phyloP scores from a whole-genome alignment of 2,329 filamentous ascomycete genomes.

The Fusarium miscanthi region DNA sequence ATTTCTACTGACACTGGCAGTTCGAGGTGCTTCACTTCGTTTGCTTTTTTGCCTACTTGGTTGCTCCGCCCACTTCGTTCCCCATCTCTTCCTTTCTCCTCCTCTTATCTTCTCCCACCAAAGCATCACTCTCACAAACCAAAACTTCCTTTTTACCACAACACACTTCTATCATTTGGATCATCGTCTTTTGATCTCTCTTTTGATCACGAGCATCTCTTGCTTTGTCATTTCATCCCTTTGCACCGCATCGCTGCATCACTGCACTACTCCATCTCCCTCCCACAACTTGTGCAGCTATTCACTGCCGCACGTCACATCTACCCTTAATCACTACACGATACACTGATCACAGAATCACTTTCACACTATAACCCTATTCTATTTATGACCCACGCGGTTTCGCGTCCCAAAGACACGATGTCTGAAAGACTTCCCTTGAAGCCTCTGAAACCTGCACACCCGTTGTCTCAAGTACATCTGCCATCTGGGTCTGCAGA shows the following conservation, averaged over 20 bases:
- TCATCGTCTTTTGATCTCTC: neutral
- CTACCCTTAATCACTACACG: neutral
- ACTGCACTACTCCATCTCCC: neutral
- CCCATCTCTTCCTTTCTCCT: neutral
- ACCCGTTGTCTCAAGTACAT: neutral
- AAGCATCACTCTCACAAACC: neutral
- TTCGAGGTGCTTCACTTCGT: neutral
- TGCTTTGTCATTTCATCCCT: neutral
- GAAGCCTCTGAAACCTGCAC: neutral
- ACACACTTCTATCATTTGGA: neutral
- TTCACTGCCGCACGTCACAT: neutral
- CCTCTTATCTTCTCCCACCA: neutral
- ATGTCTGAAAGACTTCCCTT: neutral
- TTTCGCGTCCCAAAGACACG: neutral
- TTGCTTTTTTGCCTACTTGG: slow-evolving; percentile 9
- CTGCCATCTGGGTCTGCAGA: neutral
- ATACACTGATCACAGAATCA: neutral
- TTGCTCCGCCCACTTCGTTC: neutral
- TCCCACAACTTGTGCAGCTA: neutral
- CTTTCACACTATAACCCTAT: neutral
- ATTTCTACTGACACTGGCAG: neutral
- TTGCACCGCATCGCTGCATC: neutral
- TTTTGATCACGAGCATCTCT: neutral
- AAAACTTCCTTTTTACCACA: neutral
- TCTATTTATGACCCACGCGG: neutral